Evolutionary conservation across 805 yeast genomes (phyloP).

Genomic region (Saccharomyces eubayanus): DNA sequence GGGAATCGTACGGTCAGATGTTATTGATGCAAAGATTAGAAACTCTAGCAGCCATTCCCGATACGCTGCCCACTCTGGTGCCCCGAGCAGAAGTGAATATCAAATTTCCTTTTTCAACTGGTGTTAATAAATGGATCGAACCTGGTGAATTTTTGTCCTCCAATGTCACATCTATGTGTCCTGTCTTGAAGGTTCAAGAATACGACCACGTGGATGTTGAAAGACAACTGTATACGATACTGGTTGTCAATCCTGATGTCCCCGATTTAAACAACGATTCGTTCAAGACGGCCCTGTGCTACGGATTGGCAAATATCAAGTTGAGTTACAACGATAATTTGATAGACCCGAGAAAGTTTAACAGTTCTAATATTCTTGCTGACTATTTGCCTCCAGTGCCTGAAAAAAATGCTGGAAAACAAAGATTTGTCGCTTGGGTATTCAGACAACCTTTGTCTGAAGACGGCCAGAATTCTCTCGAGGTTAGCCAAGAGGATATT

Average conservation of each 20-base stretch:
- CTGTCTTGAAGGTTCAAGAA: slow-evolving; percentile 69
- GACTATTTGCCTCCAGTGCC: slow-evolving; percentile 78
- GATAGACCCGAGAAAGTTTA: slow-evolving; percentile 34
- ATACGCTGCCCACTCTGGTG: slow-evolving; percentile 80
- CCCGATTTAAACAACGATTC: slow-evolving; percentile 68
- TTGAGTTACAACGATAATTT: slow-evolving; percentile 48
- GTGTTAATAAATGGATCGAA: slow-evolving; percentile 58
- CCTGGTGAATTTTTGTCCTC: slow-evolving; percentile 76
- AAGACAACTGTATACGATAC: slow-evolving; percentile 59
- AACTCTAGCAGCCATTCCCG: slow-evolving; percentile 78
- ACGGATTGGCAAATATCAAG: slow-evolving; percentile 65
- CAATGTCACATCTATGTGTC: slow-evolving; percentile 64
- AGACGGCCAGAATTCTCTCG: not conserved
- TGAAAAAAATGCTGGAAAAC: slow-evolving; percentile 76
- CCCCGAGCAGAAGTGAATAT: slow-evolving; percentile 72
- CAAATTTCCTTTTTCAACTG: slow-evolving; percentile 63
- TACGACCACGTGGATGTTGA: slow-evolving; percentile 40
- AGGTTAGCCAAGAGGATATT: slow-evolving; percentile 1
- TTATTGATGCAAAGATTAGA: slow-evolving; percentile 87
- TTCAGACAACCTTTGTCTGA: slow-evolving; percentile 50
- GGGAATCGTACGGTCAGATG: slow-evolving; percentile 68
- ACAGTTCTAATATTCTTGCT: slow-evolving; percentile 37
- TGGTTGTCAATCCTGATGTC: slow-evolving; percentile 85
- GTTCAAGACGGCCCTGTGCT: slow-evolving; percentile 63
- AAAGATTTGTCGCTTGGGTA: slow-evolving; percentile 85